Base-by-base conservation (phyloP, 352 stramenopile genomes). In the Pythium pyrilobum region DNA sequence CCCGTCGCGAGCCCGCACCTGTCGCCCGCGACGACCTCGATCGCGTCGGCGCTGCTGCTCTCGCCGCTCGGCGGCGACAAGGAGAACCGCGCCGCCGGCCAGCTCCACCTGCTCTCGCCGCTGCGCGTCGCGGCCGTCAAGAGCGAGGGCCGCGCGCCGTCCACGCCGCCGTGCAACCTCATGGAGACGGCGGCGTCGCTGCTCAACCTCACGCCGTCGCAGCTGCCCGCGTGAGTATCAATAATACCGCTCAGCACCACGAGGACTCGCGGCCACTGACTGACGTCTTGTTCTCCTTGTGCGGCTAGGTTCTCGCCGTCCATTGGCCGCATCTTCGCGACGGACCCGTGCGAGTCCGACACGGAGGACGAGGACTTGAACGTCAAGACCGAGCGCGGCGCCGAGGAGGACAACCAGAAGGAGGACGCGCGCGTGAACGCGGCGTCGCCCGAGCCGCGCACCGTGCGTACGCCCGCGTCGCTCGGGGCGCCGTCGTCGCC, bases 171-270 rank as follows among this genome's bases (percentile, higher is more conserved):
- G 21, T 59, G 45, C 40, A 48, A 69, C 31, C 42, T 69, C 20
- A 34, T 66, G 29, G 62, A 50, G 31, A 69, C 62, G 10, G 62
- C 62, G 27, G 62, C 62, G 40, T 69, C 62, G 51, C 56, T 69
- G 34, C 62, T 69, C 3, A 69, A 56, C 21, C 52, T 69, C 51
- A 69, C 62, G 28, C 62, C 62, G 33, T 63, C 56, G 2, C 62
- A 65, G 38, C 16, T 65, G n/a, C 57, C 57, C 7, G 18, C 42
- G 47, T 64, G 42, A 21, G 46, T 65, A 28, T 24, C 23, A n/a
- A 5, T 28, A 28, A 9, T 18, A 18, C 2, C n/a, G n/a, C n/a
- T n/a, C n/a, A n/a, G n/a, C n/a, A n/a, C n/a, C n/a, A n/a, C n/a
- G n/a, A n/a, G n/a, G n/a, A n/a, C n/a, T n/a, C n/a, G n/a, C n/a